These are phyloP conservation scores for Litsea cubeba DNA, from an alignment of 164 flowering plant species.

Conservation along the genomic window DNA sequence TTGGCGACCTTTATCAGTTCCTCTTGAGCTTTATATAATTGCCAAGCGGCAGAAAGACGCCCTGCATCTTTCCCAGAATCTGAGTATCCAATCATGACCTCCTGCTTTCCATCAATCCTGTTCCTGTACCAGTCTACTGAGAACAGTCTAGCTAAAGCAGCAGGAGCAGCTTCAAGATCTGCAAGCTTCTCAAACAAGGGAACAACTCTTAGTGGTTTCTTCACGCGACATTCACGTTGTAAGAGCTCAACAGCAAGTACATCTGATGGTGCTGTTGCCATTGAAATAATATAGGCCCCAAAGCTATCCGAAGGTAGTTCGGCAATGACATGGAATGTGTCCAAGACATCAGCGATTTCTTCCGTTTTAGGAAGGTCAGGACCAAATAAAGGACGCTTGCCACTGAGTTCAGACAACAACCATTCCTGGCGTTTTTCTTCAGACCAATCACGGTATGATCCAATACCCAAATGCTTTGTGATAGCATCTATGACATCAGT, in stretches of 20 bases:
- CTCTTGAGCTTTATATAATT: slow-evolving; percentile 91
- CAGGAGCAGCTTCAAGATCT: slow-evolving; percentile 94
- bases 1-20: slow-evolving; percentile 92
- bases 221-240: slow-evolving; percentile 90
- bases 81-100: slow-evolving; percentile 98
- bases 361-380: slow-evolving; percentile 94
- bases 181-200: slow-evolving; percentile 95
- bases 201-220: slow-evolving; percentile 79
- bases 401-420: slow-evolving; percentile 86
- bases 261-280: slow-evolving; percentile 96
- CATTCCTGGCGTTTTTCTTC: slow-evolving; percentile 84
- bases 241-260: slow-evolving; percentile 95
- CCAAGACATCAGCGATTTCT: slow-evolving; percentile 86
- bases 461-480: slow-evolving; percentile 85
- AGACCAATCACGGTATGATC: slow-evolving; percentile 92
- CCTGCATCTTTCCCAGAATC: slow-evolving; percentile 99
- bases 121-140: slow-evolving; percentile 88
- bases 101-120: slow-evolving; percentile 89
- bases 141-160: slow-evolving; percentile 83
- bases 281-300: slow-evolving; percentile 97
- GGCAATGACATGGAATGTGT: slow-evolving; percentile 77
- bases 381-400: slow-evolving; percentile 93
- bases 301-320: slow-evolving; percentile 89
- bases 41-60: slow-evolving; percentile 95
- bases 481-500: slow-evolving; percentile 96